A percentile compares a stretch with the other conserved stretches of the same genome.
Evolutionary conservation across 2,329 filamentous ascomycete genomes (phyloP).

Genomic region (Pseudogymnoascus sp.): DNA sequence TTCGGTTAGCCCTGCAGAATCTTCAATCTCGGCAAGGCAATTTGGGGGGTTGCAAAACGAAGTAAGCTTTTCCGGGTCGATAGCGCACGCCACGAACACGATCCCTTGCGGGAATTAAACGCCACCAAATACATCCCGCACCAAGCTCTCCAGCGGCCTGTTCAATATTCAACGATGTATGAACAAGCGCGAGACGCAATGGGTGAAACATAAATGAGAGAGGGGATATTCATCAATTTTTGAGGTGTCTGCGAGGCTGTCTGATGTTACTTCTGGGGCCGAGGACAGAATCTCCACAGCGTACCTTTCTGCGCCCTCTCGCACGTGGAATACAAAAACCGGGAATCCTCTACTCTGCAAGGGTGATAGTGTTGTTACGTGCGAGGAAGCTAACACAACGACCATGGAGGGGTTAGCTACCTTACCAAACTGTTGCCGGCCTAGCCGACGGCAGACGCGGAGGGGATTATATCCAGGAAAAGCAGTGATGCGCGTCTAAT

Average conservation of each 20-base stretch:
- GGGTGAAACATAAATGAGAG: background rate
- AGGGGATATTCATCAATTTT: background rate
- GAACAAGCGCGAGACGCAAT: background rate
- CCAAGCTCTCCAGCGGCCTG: background rate
- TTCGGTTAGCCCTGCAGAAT: background rate
- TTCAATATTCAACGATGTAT: background rate
- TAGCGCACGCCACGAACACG: background rate
- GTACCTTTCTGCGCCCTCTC: background rate
- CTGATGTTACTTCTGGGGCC: background rate
- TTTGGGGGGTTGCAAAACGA: background rate
- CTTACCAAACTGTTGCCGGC: slow-evolving; percentile 1
- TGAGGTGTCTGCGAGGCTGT: background rate
- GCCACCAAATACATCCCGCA: background rate
- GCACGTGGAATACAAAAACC: background rate
- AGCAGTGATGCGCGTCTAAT: background rate
- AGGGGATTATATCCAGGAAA: background rate
- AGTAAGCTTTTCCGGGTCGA: background rate
- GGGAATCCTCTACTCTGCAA: background rate
- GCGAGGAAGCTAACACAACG: background rate
- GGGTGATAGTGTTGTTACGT: background rate
- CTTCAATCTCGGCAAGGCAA: background rate
- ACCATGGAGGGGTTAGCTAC: background rate
- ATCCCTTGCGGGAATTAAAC: background rate
- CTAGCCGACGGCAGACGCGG: background rate
- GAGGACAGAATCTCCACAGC: background rate